Conservation (phyloP, 371 early-diverging fungal species). For the Blakeslea trispora region DNA sequence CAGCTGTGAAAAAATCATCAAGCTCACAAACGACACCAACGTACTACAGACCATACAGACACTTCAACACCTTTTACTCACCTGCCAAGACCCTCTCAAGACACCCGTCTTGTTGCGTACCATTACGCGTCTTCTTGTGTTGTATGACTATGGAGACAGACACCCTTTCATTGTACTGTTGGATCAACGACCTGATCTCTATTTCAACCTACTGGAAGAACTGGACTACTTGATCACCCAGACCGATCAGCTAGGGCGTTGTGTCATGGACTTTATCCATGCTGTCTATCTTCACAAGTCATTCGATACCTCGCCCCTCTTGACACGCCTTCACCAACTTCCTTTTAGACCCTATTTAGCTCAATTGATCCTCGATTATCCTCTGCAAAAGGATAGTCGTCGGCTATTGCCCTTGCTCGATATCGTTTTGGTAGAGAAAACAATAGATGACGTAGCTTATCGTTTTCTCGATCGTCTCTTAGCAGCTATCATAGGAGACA, state of each 20-base stretch:
- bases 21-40: constrained; percentile 9
- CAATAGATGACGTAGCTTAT: constrained; percentile 2
- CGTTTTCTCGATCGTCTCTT: constrained; percentile 13
- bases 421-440: too few relatives aligned
- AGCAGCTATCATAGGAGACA: not conserved
- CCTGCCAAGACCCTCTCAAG: constrained; percentile 22
- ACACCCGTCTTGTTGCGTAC: constrained; percentile 24
- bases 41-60: constrained; percentile 21
- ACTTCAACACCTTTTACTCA: constrained; percentile 33
- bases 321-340: constrained; percentile 24
- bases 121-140: constrained; percentile 19
- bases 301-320: too few relatives aligned
- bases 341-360: too few relatives aligned
- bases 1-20: constrained; percentile 34
- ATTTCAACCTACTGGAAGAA: constrained; percentile 24
- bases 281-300: constrained; percentile 25
- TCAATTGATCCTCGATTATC: constrained; percentile 2
- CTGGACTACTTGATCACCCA: too few relatives aligned
- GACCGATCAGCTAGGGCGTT: not conserved
- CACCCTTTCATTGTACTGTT: constrained; percentile 32
- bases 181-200: constrained; percentile 31
- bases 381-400: constrained; percentile 3
- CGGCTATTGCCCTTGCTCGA: constrained; percentile 12
- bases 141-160: constrained; percentile 7
- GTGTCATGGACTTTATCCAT: constrained; percentile 17